Evolutionary conservation across 768 basidiomycete genomes (phyloP), one percentile per base, ranked within the genome.

Genomic region (Suillus clintonianus): DNA sequence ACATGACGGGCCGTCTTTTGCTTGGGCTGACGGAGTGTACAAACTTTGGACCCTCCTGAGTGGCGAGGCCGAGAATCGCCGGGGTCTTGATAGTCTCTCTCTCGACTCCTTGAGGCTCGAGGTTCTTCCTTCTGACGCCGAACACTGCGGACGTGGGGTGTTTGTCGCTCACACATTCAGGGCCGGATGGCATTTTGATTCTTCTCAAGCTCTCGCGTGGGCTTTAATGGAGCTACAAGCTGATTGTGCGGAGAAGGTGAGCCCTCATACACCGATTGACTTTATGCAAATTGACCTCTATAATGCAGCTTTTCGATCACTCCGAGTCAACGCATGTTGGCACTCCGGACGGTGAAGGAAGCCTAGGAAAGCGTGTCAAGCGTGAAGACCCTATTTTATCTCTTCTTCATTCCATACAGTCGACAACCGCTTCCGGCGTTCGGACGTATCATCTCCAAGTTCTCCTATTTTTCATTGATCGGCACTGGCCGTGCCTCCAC

Each of bases 391-490:
- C 92, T 2, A 78, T 94, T 60, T 70, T 78, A 1, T 74, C 79
- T 19, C 76, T 94, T 22, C 78, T 94, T 11, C 69, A 78, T 57
- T 80, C 80, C 13, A 82, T 90, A 63, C 80, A 80, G 60, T 63
- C 71, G 10, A 51, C 64, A 62, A 19, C 66, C 74, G 4, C 71
- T 73, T 39, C 76, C 68, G 67, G 68, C 71, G 68, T 81, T 76
- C 68, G 77, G 72, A 65, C 83, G 78, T 77, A 85, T 67, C 80
- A 83, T 67, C 77, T 97, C 1, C 95, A 97, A 75, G 80, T 88
- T 11, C 79, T 97, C 4, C 85, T 96, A 27, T 97, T 98, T 79
- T 81, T 97, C 72, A 84, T 95, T 65, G 87, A 92, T 68, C 82
- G 86, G 30, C 88, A 96, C 71, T 95, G 92, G 92, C 32, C 67